A percentile compares a stretch with the other conserved stretches of the same genome.
Conservation (phyloP, 192 early-diverging fungal species). For the Backusella liffmaniae region DNA sequence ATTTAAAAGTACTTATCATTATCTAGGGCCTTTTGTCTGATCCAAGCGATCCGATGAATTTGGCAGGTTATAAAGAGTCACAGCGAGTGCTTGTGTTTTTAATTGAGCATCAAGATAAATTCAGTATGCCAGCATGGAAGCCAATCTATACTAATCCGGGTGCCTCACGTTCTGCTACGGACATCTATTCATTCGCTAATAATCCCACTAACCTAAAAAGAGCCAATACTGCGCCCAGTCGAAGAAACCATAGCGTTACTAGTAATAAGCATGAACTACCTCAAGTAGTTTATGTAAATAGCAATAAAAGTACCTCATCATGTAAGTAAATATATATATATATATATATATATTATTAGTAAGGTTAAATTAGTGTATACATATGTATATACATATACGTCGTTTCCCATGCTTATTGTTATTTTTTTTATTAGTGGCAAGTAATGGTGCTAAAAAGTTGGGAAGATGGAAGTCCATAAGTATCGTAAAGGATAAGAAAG, state of each 20-base stretch:
- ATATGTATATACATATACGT: not conserved
- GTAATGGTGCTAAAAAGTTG: not conserved
- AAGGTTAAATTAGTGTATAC: not conserved
- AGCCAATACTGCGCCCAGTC: constrained; percentile 20
- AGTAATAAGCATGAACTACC: constrained; percentile 1
- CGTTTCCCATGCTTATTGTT: not conserved
- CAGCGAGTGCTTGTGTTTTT: constrained; percentile 71
- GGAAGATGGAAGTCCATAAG: constrained; percentile 24
- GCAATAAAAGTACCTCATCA: not conserved
- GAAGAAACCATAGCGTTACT: not conserved
- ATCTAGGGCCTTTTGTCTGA: constrained; percentile 68
- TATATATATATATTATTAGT: not conserved
- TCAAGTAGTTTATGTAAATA: constrained; percentile 20
- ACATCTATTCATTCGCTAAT: not conserved
- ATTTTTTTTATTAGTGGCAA: not conserved
- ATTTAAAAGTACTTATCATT: constrained; percentile 30
- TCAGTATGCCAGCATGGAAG: constrained; percentile 48
- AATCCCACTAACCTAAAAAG: not conserved
- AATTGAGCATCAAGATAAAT: constrained; percentile 55
- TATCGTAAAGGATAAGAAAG: not conserved
- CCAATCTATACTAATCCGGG: constrained; percentile 37
- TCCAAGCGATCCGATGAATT: constrained; percentile 64
- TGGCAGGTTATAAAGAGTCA: constrained; percentile 68
- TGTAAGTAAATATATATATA: not conserved
- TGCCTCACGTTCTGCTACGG: not conserved